Evolutionary conservation across 148 eudicot genomes (phyloP).

Genomic region (Agrostemma githago): DNA sequence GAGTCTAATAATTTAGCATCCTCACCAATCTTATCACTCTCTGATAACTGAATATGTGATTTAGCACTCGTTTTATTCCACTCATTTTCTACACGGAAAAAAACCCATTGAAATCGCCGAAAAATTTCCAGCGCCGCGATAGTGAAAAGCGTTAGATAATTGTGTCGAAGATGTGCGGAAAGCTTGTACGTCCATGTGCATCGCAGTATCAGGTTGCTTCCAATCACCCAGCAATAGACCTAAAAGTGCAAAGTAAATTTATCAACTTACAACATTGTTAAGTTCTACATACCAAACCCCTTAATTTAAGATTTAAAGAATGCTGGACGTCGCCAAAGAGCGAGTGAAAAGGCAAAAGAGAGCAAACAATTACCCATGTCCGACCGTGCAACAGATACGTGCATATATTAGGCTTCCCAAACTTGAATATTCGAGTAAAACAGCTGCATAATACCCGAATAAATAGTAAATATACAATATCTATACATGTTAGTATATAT

Average conservation of each 20-base stretch:
- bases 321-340: background rate
- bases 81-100: constrained; percentile 93
- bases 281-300: background rate
- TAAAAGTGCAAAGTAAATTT: constrained; percentile 23
- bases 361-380: constrained; percentile 55
- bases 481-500: background rate
- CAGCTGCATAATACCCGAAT: constrained; percentile 40
- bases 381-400: constrained; percentile 63
- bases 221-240: constrained; percentile 84
- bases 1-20: constrained; percentile 60
- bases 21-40: constrained; percentile 48
- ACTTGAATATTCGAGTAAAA: constrained; percentile 96
- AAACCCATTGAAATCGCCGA: constrained; percentile 92
- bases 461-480: background rate
- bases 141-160: constrained; percentile 71
- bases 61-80: constrained; percentile 79
- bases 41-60: constrained; percentile 46
- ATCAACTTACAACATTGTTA: background rate
- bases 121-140: constrained; percentile 81
- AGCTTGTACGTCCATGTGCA: constrained; percentile 99
- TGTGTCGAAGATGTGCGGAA: constrained; percentile 96
- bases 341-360: background rate
- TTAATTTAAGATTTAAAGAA: background rate
- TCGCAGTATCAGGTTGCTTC: constrained; percentile 84
- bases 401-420: constrained; percentile 54